A percentile compares a stretch with the other conserved stretches of the same genome.
phyloP scores from a whole-genome alignment of 1,284 basidiomycete genomes.

The Marasmius oreades region DNA sequence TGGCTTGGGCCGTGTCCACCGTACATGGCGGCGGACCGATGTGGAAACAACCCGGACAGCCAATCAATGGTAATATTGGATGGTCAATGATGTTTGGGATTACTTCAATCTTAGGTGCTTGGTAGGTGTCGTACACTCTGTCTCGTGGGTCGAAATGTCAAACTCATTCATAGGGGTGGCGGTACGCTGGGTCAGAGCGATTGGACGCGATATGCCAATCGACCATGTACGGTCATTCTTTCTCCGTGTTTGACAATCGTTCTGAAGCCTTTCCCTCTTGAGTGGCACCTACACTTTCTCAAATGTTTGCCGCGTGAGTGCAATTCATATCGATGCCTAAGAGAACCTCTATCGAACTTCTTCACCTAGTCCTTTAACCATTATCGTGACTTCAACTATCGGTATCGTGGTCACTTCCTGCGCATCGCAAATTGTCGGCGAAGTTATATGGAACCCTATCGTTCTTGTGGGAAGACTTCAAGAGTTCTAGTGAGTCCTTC shows the following conservation, averaged over 20 bases:
- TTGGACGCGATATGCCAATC: slow-evolving; percentile 20
- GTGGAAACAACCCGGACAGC: slow-evolving; percentile 15
- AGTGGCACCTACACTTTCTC: slow-evolving; percentile 19
- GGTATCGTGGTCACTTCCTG: slow-evolving; percentile 22
- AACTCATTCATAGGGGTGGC: slow-evolving; percentile 7
- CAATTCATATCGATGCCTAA: neutral
- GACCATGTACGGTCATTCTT: slow-evolving; percentile 14
- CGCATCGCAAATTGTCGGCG: slow-evolving; percentile 17
- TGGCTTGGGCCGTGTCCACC: slow-evolving; percentile 18
- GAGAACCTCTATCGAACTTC: slow-evolving; percentile 1
- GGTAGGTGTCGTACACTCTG: neutral
- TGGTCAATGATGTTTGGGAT: slow-evolving; percentile 16
- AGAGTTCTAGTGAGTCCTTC: slow-evolving; percentile 18
- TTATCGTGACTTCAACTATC: slow-evolving; percentile 16
- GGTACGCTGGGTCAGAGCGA: slow-evolving; percentile 20
- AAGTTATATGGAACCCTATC: slow-evolving; percentile 21
- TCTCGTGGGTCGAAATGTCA: neutral
- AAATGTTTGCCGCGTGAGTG: slow-evolving; percentile 16
- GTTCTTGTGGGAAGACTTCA: slow-evolving; percentile 17
- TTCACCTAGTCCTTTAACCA: slow-evolving; percentile 15
- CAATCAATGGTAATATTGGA: slow-evolving; percentile 17
- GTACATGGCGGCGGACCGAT: slow-evolving; percentile 15
- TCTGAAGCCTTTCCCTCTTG: neutral
- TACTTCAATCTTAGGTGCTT: slow-evolving; percentile 7
- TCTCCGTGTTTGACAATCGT: neutral